Evolutionary conservation across 441 rosid genomes (phyloP).

Genomic region (Euphorbia celastroides): DNA sequence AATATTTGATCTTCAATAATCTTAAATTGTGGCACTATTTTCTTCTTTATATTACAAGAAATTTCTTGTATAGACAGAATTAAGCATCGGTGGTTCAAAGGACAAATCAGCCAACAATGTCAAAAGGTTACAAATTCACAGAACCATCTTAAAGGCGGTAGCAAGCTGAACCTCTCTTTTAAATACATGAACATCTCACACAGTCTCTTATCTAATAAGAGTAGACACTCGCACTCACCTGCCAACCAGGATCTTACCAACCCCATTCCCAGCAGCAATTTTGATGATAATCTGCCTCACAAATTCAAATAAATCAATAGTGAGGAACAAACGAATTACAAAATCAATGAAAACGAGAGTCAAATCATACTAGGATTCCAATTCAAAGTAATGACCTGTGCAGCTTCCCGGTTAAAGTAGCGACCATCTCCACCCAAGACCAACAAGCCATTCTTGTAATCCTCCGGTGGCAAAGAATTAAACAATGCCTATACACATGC

Average conservation of each 20-base stretch:
- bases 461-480: slow-evolving; percentile 73
- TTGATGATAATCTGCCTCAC: slow-evolving; percentile 71
- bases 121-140: background rate
- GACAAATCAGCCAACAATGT: background rate
- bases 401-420: slow-evolving; percentile 77
- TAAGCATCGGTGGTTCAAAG: background rate
- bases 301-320: slow-evolving; percentile 10
- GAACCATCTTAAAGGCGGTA: background rate
- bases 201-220: background rate
- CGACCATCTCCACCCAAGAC: slow-evolving; percentile 97
- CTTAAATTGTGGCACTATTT: background rate
- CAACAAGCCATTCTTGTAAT: slow-evolving; percentile 66
- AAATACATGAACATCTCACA: background rate
- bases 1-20: background rate
- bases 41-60: background rate
- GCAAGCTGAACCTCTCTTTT: background rate
- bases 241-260: slow-evolving; percentile 80
- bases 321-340: background rate
- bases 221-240: slow-evolving; percentile 39
- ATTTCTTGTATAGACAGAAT: background rate
- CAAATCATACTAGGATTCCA: background rate
- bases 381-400: slow-evolving; percentile 48
- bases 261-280: slow-evolving; percentile 96
- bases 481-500: slow-evolving; percentile 58
- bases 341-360: background rate